Evolutionary conservation across 2,329 filamentous ascomycete species (phyloP).

Genomic region (Byssoonygena ceratinophila): DNA sequence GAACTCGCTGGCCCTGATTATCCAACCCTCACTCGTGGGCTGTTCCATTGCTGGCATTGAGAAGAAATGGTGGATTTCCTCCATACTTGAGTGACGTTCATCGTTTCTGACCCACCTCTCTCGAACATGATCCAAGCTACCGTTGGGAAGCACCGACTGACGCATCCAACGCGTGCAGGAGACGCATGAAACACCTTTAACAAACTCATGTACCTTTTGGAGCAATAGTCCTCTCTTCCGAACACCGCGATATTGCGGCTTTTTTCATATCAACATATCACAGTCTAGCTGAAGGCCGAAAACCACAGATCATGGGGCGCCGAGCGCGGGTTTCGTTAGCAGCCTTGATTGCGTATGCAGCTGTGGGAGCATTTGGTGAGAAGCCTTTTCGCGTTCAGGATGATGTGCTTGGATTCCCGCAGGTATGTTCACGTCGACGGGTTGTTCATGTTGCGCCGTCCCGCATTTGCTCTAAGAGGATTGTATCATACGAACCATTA

Average conservation of each 20-base stretch:
- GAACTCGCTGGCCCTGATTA: no score
- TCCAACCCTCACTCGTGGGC: not conserved
- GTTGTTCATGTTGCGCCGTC: no score
- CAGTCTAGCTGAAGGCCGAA: not conserved
- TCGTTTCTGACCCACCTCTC: no score
- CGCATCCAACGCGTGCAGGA: not conserved
- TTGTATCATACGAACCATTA: no score
- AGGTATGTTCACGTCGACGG: conserved; percentile 43
- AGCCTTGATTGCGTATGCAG: conserved; percentile 26
- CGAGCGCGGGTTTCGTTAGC: conserved; percentile 16
- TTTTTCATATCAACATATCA: not conserved
- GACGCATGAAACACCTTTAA: not conserved
- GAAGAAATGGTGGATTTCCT: not conserved
- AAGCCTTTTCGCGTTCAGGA: conserved; percentile 74
- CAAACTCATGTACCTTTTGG: not conserved
- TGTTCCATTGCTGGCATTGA: not conserved
- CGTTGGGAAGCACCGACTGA: not conserved
- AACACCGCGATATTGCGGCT: not conserved
- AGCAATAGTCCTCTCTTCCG: not conserved
- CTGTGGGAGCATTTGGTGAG: conserved; percentile 40
- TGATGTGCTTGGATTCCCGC: conserved; percentile 75
- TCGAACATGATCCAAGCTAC: not conserved
- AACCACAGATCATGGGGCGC: conserved; percentile 6
- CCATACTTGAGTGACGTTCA: not conserved
- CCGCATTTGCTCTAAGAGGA: no score